Conservation (phyloP, 2,329 filamentous ascomycete genomes). For the Stagonosporopsis chrysanthemi region DNA sequence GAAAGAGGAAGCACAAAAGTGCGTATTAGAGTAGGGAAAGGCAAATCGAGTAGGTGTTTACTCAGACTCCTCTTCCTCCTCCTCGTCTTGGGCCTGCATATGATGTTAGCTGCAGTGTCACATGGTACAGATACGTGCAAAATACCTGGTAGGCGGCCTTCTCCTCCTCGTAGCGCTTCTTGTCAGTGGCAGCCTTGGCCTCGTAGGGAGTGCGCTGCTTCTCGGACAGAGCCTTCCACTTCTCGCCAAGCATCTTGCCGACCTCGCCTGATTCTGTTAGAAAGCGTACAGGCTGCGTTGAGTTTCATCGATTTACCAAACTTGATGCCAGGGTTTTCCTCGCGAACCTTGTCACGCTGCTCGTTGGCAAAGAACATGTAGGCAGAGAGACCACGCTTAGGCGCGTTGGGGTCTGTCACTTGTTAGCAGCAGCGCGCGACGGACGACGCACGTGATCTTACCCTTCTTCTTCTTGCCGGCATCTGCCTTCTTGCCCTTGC, state of each 20-base stretch:
- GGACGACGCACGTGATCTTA: constrained; percentile 43
- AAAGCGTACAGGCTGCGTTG: background rate
- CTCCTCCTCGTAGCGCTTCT: constrained; percentile 99
- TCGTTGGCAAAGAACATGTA: constrained; percentile 99
- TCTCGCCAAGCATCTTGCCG: constrained; percentile 96
- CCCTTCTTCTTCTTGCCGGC: constrained; percentile 77
- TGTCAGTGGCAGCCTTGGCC: constrained; percentile 94
- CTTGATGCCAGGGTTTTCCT: constrained; percentile 96
- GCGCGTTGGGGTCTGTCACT: constrained; percentile 85
- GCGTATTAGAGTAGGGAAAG: constrained; percentile 17
- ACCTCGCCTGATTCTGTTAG: constrained; percentile 75
- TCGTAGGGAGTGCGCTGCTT: constrained; percentile 95
- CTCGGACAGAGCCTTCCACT: constrained; percentile 96
- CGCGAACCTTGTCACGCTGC: constrained; percentile 96
- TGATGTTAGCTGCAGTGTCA: constrained; percentile 21
- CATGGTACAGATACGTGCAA: constrained; percentile 5
- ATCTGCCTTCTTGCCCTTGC: constrained; percentile 66
- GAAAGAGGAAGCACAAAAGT: constrained; percentile 23
- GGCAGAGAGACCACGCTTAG: constrained; percentile 98
- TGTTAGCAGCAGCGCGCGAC: constrained; percentile 18
- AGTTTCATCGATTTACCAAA: constrained; percentile 71
- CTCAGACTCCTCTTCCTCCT: constrained; percentile 53
- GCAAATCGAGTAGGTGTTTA: constrained; percentile 31
- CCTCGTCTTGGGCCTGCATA: constrained; percentile 32
- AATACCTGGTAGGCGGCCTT: constrained; percentile 74